Percentiles rank a stretch among this genome's conserved stretches.
These are phyloP conservation scores for Ascochyta lentis DNA, from an alignment of 2,329 filamentous ascomycete species.

Conservation along the genomic window DNA sequence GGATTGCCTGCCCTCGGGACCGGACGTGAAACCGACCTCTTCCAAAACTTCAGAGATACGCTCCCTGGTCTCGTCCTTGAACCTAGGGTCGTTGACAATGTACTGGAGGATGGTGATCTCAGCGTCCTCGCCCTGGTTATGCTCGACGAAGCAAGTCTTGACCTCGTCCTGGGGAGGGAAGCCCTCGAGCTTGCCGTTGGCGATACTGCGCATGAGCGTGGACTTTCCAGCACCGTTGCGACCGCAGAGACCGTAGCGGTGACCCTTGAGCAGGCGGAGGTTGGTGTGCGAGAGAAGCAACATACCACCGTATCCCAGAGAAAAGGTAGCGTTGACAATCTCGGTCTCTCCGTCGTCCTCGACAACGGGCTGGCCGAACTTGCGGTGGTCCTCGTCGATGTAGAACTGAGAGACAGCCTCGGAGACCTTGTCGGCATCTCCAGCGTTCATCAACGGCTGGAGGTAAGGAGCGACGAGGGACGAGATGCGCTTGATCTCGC, in stretches of 20 bases:
- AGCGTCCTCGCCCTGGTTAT: conserved; percentile 98
- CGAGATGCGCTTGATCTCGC: conserved; percentile 76
- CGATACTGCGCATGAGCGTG: conserved; percentile 97
- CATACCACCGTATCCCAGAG: conserved; percentile 97
- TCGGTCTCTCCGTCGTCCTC: conserved; percentile 92
- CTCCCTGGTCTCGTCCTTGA: conserved; percentile 77
- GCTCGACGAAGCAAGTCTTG: conserved; percentile 96
- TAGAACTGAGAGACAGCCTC: conserved; percentile 79
- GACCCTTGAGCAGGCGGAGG: conserved; percentile 90
- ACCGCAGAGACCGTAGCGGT: conserved; percentile 95
- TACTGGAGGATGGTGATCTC: conserved; percentile 96
- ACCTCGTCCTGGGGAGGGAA: conserved; percentile 93
- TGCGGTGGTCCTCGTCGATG: conserved; percentile 83
- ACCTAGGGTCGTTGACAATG: conserved; percentile 85
- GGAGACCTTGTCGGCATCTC: conserved; percentile 70
- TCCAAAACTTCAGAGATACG: conserved; percentile 83
- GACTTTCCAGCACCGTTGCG: conserved; percentile 98
- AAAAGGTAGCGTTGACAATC: conserved; percentile 98
- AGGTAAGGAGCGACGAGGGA: conserved; percentile 77
- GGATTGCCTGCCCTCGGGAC: conserved; percentile 85
- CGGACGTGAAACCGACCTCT: conserved; percentile 92
- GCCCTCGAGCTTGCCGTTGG: conserved; percentile 93
- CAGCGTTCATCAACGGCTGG: conserved; percentile 68
- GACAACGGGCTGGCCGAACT: conserved; percentile 81
- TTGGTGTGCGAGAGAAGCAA: conserved; percentile 95